A percentile compares a stretch with the other conserved stretches of the same genome.
Evolutionary conservation across 2,329 filamentous ascomycete genomes (phyloP).

Genomic region (Colletotrichum sp.): DNA sequence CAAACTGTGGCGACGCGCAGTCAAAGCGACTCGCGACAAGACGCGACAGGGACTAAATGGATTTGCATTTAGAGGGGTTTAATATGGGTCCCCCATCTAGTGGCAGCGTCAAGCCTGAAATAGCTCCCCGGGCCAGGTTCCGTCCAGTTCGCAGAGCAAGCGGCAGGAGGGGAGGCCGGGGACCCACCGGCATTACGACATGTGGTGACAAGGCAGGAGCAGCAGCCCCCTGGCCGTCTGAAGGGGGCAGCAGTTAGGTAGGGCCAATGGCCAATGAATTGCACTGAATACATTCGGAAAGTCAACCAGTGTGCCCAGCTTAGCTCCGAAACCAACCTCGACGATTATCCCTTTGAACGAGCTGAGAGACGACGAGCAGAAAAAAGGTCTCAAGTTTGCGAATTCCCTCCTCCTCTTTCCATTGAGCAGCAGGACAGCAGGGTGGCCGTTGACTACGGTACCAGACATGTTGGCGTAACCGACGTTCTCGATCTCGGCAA

Average conservation of each 20-base stretch:
- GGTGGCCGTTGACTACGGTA: neutral
- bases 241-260: neutral
- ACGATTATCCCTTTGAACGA: conserved; percentile 17
- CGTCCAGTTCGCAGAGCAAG: neutral
- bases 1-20: conserved; percentile 9
- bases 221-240: neutral
- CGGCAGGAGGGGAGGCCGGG: neutral
- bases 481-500: neutral
- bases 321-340: conserved; percentile 11
- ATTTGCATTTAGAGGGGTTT: neutral
- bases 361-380: neutral
- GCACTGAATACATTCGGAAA: neutral
- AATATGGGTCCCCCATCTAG: neutral
- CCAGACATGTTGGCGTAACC: conserved; percentile 17
- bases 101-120: neutral
- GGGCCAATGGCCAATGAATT: conserved; percentile 9
- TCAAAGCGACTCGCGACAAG: conserved; percentile 3
- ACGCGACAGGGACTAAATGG: conserved; percentile 13
- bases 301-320: conserved; percentile 4
- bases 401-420: neutral
- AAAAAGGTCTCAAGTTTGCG: neutral
- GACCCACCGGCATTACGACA: conserved; percentile 18
- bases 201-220: conserved; percentile 10
- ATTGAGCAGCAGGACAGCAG: neutral
- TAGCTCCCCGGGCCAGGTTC: neutral